These are phyloP conservation scores for Sugiyamaella novakii DNA, from an alignment of 1,139 yeast genomes.

Conservation along the genomic window DNA sequence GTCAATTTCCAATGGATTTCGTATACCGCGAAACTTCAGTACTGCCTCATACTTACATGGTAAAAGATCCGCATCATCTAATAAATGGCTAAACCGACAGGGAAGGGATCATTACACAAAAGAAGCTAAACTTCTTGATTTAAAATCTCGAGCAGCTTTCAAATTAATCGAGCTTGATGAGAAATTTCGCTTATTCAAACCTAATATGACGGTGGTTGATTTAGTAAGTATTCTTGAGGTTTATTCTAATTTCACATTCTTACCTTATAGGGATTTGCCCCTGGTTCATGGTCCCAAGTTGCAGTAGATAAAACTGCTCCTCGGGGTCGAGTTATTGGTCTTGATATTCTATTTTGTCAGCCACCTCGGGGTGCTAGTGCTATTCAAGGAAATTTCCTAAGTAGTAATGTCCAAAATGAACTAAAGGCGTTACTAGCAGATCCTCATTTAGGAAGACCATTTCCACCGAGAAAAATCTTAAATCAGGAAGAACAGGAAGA, in stretches of 20 bases:
- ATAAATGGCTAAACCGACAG: constrained; percentile 75
- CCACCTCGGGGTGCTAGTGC: constrained; percentile 82
- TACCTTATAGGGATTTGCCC: constrained; percentile 68
- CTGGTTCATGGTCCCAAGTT: constrained; percentile 95
- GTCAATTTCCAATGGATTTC: too few species aligned
- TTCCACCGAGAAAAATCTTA: constrained; percentile 21
- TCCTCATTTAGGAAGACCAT: constrained; percentile 37
- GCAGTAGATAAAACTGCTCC: constrained; percentile 61
- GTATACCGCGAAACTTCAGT: constrained; percentile 3
- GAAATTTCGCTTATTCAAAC: constrained; percentile 59
- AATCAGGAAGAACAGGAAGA: constrained; percentile 10
- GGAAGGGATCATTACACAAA: constrained; percentile 61
- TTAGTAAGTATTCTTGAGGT: constrained; percentile 40
- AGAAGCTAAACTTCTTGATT: constrained; percentile 64
- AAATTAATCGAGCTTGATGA: constrained; percentile 68
- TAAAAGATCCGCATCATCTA: constrained; percentile 50
- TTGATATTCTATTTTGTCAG: constrained; percentile 73
- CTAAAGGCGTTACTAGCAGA: constrained; percentile 56
- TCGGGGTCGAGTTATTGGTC: constrained; percentile 74
- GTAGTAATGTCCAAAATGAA: constrained; percentile 63
- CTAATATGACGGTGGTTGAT: constrained; percentile 69
- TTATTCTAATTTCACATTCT: not conserved
- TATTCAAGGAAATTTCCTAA: constrained; percentile 83
- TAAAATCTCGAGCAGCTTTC: constrained; percentile 87
- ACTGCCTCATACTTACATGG: not conserved